Percentiles rank a stretch among this genome's conserved stretches.
Conservation (phyloP, 805 yeast species). For the Diddensiella caesifluorescens region DNA sequence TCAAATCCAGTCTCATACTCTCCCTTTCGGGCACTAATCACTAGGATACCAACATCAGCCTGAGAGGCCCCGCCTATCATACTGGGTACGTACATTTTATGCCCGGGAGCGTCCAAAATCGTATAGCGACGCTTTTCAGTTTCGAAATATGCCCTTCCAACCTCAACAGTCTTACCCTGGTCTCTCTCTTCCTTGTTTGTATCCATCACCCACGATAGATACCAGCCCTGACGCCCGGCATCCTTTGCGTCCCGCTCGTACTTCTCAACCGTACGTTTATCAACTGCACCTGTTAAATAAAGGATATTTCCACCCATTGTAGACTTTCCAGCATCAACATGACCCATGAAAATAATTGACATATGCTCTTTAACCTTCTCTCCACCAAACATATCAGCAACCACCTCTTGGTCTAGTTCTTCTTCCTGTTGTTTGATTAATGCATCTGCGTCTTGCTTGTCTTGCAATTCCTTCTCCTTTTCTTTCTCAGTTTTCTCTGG, state of each 20-base stretch:
- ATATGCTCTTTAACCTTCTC: slow-evolving; percentile 71
- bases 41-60: slow-evolving; percentile 97
- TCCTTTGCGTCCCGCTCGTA: slow-evolving; percentile 98
- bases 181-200: slow-evolving; percentile 98
- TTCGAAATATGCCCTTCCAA: slow-evolving; percentile 96
- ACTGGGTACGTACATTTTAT: slow-evolving; percentile 96
- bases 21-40: slow-evolving; percentile 97
- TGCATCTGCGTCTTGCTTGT: slow-evolving; percentile 51
- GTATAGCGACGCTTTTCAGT: slow-evolving; percentile 98
- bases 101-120: slow-evolving; percentile 98
- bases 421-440: slow-evolving; percentile 69
- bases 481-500: slow-evolving; percentile 16
- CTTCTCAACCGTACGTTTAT: slow-evolving; percentile 96
- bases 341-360: slow-evolving; percentile 98
- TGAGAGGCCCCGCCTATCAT: slow-evolving; percentile 99
- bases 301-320: slow-evolving; percentile 99
- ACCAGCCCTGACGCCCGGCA: slow-evolving; percentile 99
- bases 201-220: slow-evolving; percentile 98
- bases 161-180: slow-evolving; percentile 99
- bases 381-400: slow-evolving; percentile 91
- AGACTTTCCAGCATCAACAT: slow-evolving; percentile 98
- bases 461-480: slow-evolving; percentile 14
- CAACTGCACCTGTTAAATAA: slow-evolving; percentile 92
- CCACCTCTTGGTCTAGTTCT: slow-evolving; percentile 77
- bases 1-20: slow-evolving; percentile 99